Base-by-base conservation (phyloP, 2,329 filamentous ascomycete genomes). In the Moelleriella libera region DNA sequence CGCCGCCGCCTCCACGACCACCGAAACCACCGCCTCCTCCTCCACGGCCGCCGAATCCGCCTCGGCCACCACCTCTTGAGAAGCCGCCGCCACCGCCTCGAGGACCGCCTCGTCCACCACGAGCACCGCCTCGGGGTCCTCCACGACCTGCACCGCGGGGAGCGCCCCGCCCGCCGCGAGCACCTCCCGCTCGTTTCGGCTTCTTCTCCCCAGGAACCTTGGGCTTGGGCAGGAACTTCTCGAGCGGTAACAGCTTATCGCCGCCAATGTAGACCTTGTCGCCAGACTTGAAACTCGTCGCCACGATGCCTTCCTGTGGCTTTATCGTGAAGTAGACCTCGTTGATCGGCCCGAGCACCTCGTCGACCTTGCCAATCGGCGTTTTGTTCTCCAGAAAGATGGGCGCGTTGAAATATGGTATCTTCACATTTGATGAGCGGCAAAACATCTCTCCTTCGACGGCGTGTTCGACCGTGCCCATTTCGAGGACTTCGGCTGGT, bases 321-420 rank as follows among this genome's bases (percentile, higher is more conserved):
- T 97, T 97, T 68, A 98, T 85, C 60, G 90, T 97, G 76, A 98
- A 98, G 75, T 85, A 95, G 60, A 97, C 87, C 69, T 96, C 85
- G 76, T 95, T 97, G 68, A 98, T 86, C 53, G 92, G 90, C 49
- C 92, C 92, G 57, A 98, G 83, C 56, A 98, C 85, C 72, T 98
- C 92, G 71, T 98, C 92, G 63, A 98, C 85, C 71, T 97, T 97
- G 67, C 92, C 92, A 65, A 98, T 80, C 52, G 85, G 75, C 43
- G 85, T 90, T 83, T 97, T 98, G 76, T 97, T 98, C 77, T 97
- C 90, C 60, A 97, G 83, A 72, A 92, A 98, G 67, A 98, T 94
- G 57, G 88, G 88, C 52, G 92, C 92, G 74, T 96, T 97, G 83
- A 98, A 98, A 74, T 94, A 94, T 52, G 92, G 92, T 54, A 98